phyloP scores from a whole-genome alignment of 2,329 filamentous ascomycete genomes.

The Penicillium sp. region DNA sequence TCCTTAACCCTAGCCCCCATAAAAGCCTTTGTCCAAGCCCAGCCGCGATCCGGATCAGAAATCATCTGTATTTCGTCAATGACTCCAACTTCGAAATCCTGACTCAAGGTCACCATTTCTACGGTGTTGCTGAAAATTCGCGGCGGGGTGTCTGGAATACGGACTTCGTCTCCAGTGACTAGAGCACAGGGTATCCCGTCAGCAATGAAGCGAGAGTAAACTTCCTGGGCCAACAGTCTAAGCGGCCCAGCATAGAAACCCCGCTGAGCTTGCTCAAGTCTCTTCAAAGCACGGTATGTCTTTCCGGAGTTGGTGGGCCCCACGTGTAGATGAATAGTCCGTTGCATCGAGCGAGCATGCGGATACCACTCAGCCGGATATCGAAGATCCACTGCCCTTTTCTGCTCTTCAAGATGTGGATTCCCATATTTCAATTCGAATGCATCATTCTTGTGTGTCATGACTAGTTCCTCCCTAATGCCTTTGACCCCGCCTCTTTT shows the following conservation, averaged over 20 bases:
- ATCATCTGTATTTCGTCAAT: constrained; percentile 99
- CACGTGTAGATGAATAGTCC: constrained; percentile 86
- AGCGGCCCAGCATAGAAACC: constrained; percentile 91
- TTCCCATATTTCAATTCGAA: constrained; percentile 56
- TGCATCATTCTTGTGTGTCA: constrained; percentile 65
- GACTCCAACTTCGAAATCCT: constrained; percentile 76
- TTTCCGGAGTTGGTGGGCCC: constrained; percentile 98
- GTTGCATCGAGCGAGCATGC: constrained; percentile 70
- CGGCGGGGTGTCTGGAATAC: constrained; percentile 58
- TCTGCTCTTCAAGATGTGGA: constrained; percentile 56
- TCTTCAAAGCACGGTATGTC: constrained; percentile 88
- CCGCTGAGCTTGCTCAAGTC: constrained; percentile 67
- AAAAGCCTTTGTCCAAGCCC: constrained; percentile 90
- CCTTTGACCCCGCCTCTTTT: constrained; percentile 49
- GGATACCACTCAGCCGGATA: constrained; percentile 92
- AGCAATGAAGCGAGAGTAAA: constrained; percentile 80
- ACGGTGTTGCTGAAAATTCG: constrained; percentile 82
- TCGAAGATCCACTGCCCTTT: constrained; percentile 72
- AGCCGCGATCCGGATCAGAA: constrained; percentile 71
- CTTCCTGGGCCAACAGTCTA: constrained; percentile 83
- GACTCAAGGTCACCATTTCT: constrained; percentile 70
- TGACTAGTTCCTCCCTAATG: constrained; percentile 58
- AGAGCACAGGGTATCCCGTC: constrained; percentile 74
- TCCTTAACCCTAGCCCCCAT: constrained; percentile 83
- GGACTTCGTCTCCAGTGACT: constrained; percentile 86